Percentiles rank a stretch among this genome's conserved stretches.
Evolutionary conservation across 1,139 yeast species (phyloP).

Genomic region (Protomyces inouyei): DNA sequence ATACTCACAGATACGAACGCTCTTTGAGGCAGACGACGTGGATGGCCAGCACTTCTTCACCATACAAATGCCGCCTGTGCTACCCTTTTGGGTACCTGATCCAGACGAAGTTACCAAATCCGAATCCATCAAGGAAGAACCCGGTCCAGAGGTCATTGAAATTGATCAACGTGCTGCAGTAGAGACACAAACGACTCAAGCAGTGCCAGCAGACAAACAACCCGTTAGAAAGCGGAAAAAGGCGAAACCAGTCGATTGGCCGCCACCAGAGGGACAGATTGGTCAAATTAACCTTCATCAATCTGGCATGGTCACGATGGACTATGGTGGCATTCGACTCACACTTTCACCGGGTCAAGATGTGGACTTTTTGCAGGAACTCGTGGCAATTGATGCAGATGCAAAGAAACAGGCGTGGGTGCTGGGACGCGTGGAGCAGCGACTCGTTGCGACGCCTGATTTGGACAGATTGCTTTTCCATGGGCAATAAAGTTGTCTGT

Average conservation of each 20-base stretch:
- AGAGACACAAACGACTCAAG: background rate
- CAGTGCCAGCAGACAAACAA: background rate
- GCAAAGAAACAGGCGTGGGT: slow-evolving; percentile 48
- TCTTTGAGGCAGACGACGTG: slow-evolving; percentile 35
- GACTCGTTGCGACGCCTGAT: slow-evolving; percentile 53
- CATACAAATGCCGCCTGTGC: slow-evolving; percentile 65
- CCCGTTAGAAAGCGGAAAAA: slow-evolving; percentile 18
- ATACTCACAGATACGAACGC: background rate
- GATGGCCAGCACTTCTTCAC: slow-evolving; percentile 49
- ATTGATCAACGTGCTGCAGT: slow-evolving; percentile 8
- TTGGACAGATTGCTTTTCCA: slow-evolving; percentile 28
- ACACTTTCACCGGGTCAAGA: slow-evolving; percentile 71
- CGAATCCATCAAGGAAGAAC: slow-evolving; percentile 19
- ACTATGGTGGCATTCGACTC: slow-evolving; percentile 64
- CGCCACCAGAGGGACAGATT: slow-evolving; percentile 51
- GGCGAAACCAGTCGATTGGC: slow-evolving; percentile 26
- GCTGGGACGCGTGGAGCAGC: slow-evolving; percentile 59
- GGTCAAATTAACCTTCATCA: slow-evolving; percentile 72
- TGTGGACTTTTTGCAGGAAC: slow-evolving; percentile 67
- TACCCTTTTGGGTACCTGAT: slow-evolving; percentile 49
- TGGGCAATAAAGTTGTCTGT: background rate
- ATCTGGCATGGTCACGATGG: slow-evolving; percentile 73
- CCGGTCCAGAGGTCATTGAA: slow-evolving; percentile 1
- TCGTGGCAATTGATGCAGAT: slow-evolving; percentile 56
- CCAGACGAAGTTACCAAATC: slow-evolving; percentile 31